Evolutionary conservation across 768 basidiomycete genomes (phyloP).

Genomic region (Megacollybia marginata): DNA sequence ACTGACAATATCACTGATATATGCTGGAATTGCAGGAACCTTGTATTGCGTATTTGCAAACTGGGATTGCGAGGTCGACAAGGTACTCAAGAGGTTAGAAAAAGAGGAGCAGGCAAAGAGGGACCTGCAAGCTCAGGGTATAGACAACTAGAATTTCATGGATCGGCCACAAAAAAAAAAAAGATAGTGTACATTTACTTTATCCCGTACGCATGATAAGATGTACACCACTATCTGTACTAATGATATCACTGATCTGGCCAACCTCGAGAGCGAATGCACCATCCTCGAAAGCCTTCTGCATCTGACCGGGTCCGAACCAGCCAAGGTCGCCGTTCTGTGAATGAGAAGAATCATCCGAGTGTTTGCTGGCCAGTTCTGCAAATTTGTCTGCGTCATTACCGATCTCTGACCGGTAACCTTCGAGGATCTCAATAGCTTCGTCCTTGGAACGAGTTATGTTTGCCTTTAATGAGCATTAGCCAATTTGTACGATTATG

Average conservation of each 20-base stretch:
- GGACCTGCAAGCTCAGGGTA: neutral
- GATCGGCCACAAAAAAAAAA: neutral
- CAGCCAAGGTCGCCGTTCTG: constrained; percentile 82
- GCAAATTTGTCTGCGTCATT: constrained; percentile 49
- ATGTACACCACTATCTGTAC: constrained; percentile 93
- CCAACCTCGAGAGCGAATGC: constrained; percentile 65
- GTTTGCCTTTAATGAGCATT: constrained; percentile 32
- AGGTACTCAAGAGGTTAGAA: constrained; percentile 47
- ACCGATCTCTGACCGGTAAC: constrained; percentile 56
- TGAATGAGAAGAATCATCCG: constrained; percentile 85
- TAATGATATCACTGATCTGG: constrained; percentile 74
- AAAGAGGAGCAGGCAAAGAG: constrained; percentile 23
- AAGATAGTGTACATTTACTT: constrained; percentile 10
- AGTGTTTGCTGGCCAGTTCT: constrained; percentile 66
- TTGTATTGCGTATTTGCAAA: constrained; percentile 49
- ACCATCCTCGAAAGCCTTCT: constrained; percentile 94
- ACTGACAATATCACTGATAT: constrained; percentile 59
- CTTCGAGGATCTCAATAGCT: constrained; percentile 72
- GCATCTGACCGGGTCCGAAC: constrained; percentile 89
- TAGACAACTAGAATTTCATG: neutral
- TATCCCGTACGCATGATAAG: constrained; percentile 82
- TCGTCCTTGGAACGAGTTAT: constrained; percentile 88
- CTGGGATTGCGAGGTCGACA: constrained; percentile 63
- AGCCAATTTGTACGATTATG: neutral
- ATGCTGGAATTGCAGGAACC: constrained; percentile 46